phyloP scores from a whole-genome alignment of 768 basidiomycete genomes.

The Solioccasus polychromus region DNA sequence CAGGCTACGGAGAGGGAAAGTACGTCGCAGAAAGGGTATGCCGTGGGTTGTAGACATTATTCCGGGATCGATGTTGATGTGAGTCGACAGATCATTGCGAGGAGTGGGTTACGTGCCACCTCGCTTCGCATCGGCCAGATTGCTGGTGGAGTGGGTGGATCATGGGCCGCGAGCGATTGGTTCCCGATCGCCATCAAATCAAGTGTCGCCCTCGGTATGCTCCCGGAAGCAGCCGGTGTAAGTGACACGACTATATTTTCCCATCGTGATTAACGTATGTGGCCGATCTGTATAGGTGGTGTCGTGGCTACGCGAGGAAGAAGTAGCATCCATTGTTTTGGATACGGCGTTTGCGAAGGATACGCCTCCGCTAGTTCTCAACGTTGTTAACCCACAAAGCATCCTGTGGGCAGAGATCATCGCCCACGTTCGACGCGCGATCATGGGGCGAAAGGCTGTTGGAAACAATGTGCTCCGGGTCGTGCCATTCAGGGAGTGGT shows the following conservation, averaged over 20 bases:
- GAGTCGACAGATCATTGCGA: slow-evolving; percentile 32
- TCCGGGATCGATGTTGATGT: not conserved
- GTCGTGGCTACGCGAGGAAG: slow-evolving; percentile 44
- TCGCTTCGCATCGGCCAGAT: slow-evolving; percentile 48
- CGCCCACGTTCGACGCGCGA: slow-evolving; percentile 16
- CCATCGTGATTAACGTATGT: not conserved
- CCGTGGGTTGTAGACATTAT: not conserved
- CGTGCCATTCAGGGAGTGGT: slow-evolving; percentile 36
- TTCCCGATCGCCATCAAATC: slow-evolving; percentile 41
- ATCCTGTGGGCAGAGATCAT: slow-evolving; percentile 34
- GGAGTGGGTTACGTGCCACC: slow-evolving; percentile 35
- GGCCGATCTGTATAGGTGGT: slow-evolving; percentile 26
- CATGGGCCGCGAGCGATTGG: slow-evolving; percentile 47
- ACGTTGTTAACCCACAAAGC: slow-evolving; percentile 40
- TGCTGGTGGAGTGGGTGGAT: slow-evolving; percentile 38
- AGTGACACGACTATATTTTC: slow-evolving; percentile 5
- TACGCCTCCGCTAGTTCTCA: slow-evolving; percentile 24
- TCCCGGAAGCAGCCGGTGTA: slow-evolving; percentile 34
- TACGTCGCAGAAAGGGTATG: slow-evolving; percentile 41
- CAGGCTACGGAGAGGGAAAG: slow-evolving; percentile 48
- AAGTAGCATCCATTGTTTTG: slow-evolving; percentile 34
- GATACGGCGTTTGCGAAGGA: slow-evolving; percentile 24
- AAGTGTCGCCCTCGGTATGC: slow-evolving; percentile 23
- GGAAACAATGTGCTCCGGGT: slow-evolving; percentile 22
- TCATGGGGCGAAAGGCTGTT: slow-evolving; percentile 10